Conservation (phyloP, 75 land plant genomes). For the Pinus tabuliformis region DNA sequence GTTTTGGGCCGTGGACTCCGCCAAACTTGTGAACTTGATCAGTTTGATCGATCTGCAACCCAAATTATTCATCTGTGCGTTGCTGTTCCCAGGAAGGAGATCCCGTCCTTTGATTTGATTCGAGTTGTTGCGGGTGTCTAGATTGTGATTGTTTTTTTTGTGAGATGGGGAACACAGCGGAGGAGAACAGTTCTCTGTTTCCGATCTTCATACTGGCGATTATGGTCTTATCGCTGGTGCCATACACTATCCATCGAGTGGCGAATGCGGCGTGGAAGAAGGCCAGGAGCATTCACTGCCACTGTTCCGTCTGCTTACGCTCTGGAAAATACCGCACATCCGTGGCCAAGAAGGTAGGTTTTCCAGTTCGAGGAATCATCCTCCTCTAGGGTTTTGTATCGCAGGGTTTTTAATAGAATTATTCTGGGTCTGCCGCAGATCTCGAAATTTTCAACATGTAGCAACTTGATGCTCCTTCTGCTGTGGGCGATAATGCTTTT, state of each 20-base stretch:
- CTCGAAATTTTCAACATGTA: conserved; percentile 79
- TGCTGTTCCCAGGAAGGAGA: no score
- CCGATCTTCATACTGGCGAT: conserved; percentile 94
- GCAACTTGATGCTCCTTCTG: conserved; percentile 77
- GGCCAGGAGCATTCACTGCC: conserved; percentile 58
- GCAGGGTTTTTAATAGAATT: not conserved
- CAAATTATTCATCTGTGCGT: no score
- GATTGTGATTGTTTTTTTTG: no score
- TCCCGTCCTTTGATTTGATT: no score
- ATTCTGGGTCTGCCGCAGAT: conserved; percentile 43
- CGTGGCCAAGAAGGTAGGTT: conserved; percentile 65
- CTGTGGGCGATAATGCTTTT: conserved; percentile 85
- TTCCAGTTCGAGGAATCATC: not conserved
- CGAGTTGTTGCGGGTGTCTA: no score
- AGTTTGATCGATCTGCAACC: no score
- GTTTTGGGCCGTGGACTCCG: no score
- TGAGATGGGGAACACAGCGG: conserved; percentile 72
- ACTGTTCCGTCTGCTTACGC: conserved; percentile 69
- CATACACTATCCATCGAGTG: conserved; percentile 76
- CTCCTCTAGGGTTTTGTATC: not conserved
- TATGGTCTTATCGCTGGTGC: conserved; percentile 84
- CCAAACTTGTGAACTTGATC: no score
- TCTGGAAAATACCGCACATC: conserved; percentile 90
- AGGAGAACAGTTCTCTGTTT: conserved; percentile 91
- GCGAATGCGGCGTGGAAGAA: conserved; percentile 48